Base-by-base conservation (phyloP, 2,329 filamentous ascomycete genomes). In the Fusarium bactridioides region DNA sequence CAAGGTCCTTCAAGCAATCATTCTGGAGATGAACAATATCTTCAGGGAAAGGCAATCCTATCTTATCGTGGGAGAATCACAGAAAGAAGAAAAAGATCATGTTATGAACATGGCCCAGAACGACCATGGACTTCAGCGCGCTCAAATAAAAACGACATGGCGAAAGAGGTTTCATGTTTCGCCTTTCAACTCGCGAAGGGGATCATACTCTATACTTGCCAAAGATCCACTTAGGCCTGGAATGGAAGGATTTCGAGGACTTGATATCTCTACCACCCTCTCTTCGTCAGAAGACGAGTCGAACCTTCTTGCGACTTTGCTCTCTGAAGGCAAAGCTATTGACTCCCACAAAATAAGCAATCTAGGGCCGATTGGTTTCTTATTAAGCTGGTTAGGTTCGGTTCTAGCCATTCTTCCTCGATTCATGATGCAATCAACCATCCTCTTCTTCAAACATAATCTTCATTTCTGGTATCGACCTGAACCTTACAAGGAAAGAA, bases 1-100 rank as follows among this genome's bases (percentile, higher is more conserved):
- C 13, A 86, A 86, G 64, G 80, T 85, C 10, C 83, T 94, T 19
- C 86, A 84, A 29, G 90, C 89, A 61, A 89, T 94, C 81, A 85
- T 95, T 3, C 78, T 93, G 2, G 92, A 95, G 78, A 91, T 94
- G 50, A 93, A 93, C 80, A 94, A 94, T 74, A 93, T 91, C 0
- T 94, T 93, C 76, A 91, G 89, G 54, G 92, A 94, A 79, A 85
- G 91, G 56, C 87, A 91, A 7, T 69, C 77, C 12, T 82, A 80
- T 58, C 60, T 82, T 5, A 69, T 80, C 10, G 58, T 68, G 19
- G 75, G 75, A 59, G 77, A 80, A 48, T 78, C 77, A 25, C 71
- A 74, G 23, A 61, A 75, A 7, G 73, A 78, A 44, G 74, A 78
- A 44, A 64, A 60, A 16, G 68, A 69, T 29, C 61, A 58, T 13